A percentile compares a stretch with the other conserved stretches of the same genome.
These are phyloP conservation scores for Hyaloscypha hepaticicola DNA, from an alignment of 495 filamentous ascomycete genomes.

Conservation along the genomic window DNA sequence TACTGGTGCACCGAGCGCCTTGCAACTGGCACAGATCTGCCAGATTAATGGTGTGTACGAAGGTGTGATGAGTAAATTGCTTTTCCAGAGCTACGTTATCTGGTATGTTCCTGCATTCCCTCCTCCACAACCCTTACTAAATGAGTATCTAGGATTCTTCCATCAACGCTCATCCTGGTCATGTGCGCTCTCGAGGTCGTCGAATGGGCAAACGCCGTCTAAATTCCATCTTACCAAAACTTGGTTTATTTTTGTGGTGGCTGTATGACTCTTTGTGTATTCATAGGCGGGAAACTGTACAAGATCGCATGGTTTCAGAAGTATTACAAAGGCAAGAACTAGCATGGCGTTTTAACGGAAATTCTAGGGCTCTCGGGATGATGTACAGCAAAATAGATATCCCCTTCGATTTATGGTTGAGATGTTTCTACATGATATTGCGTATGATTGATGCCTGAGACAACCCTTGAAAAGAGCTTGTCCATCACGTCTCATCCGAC, in stretches of 20 bases:
- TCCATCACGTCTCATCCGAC: too few species aligned
- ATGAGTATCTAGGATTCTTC: slow-evolving; percentile 68
- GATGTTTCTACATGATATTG: background rate
- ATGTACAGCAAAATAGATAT: slow-evolving; percentile 1
- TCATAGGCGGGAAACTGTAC: background rate
- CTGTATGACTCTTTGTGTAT: background rate
- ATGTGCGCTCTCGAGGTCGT: slow-evolving; percentile 90
- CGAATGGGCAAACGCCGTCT: slow-evolving; percentile 66
- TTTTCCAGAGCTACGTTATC: slow-evolving; percentile 97
- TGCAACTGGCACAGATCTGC: slow-evolving; percentile 97
- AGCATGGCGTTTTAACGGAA: background rate
- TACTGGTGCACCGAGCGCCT: slow-evolving; percentile 87
- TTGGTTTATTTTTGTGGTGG: background rate
- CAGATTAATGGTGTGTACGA: slow-evolving; percentile 97
- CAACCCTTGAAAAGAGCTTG: background rate
- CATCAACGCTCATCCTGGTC: slow-evolving; percentile 86
- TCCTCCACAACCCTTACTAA: slow-evolving; percentile 24
- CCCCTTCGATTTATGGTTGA: background rate
- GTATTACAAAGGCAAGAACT: background rate
- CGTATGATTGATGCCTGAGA: background rate
- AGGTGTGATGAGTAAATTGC: slow-evolving; percentile 83
- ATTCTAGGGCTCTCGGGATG: background rate
- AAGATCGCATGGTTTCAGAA: background rate
- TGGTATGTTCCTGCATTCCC: slow-evolving; percentile 57
- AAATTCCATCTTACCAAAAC: background rate